Percentiles rank a stretch among this genome's conserved stretches.
Evolutionary conservation across 2,329 filamentous ascomycete species (phyloP).

Genomic region (Monilinia aucupariae): DNA sequence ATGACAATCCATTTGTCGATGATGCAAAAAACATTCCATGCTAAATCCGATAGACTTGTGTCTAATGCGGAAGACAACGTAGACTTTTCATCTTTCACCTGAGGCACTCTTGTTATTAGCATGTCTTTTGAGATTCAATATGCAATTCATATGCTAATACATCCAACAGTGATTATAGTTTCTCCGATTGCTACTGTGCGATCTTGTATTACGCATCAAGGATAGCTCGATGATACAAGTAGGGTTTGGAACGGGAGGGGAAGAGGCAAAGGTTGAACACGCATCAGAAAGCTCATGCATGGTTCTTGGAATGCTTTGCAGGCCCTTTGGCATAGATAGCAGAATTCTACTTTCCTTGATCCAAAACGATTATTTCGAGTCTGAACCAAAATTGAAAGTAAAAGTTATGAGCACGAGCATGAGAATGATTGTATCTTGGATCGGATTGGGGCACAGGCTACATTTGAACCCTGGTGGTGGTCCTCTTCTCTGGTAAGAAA

Average conservation of each 20-base stretch:
- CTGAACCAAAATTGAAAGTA: background rate
- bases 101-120: constrained; percentile 40
- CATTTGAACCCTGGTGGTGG: too few relatives aligned
- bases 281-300: too few relatives aligned
- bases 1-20: constrained; percentile 38
- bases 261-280: background rate
- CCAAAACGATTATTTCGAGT: background rate
- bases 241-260: too few relatives aligned
- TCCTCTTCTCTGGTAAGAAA: too few relatives aligned
- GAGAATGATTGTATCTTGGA: too few relatives aligned
- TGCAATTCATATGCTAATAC: constrained; percentile 7
- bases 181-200: background rate
- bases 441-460: too few relatives aligned
- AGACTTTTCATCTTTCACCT: constrained; percentile 85
- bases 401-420: background rate
- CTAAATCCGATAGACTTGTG: constrained; percentile 61
- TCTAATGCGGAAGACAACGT: constrained; percentile 58
- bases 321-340: background rate
- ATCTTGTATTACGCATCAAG: background rate
- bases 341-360: background rate
- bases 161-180: background rate
- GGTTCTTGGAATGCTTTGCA: background rate
- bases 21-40: constrained; percentile 68
- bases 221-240: too few relatives aligned
- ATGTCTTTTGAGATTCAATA: constrained; percentile 12